A percentile compares a stretch with the other conserved stretches of the same genome.
phyloP scores from a whole-genome alignment of 495 filamentous ascomycete genomes.

The Cercophora scortea region DNA sequence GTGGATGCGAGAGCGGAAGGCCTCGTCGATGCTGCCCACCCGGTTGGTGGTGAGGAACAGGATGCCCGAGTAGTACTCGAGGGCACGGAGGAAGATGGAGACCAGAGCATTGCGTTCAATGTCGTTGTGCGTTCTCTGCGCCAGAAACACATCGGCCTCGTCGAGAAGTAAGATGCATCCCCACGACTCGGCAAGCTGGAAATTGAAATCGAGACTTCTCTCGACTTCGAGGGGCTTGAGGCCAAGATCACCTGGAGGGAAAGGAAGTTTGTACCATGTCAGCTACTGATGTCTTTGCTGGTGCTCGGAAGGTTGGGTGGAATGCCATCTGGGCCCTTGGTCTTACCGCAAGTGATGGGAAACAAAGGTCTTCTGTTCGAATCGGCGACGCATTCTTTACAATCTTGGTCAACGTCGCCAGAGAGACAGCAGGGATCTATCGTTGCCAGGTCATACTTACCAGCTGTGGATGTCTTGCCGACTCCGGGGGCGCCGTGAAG shows the following conservation, averaged over 20 bases:
- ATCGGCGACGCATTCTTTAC: constrained; percentile 12
- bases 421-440: too few species aligned
- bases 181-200: constrained; percentile 37
- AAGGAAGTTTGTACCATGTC: too few species aligned
- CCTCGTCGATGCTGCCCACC: constrained; percentile 45
- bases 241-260: constrained; percentile 5
- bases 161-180: constrained; percentile 40
- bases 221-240: constrained; percentile 28
- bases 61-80: constrained; percentile 54
- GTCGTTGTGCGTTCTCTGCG: constrained; percentile 18
- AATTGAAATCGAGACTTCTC: constrained; percentile 29
- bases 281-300: too few species aligned
- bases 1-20: constrained; percentile 48
- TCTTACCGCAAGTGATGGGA: constrained; percentile 17
- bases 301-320: too few species aligned
- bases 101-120: too few species aligned
- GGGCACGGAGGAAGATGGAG: constrained; percentile 41
- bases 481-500: constrained; percentile 39
- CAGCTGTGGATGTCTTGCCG: constrained; percentile 34
- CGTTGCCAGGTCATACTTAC: too few species aligned
- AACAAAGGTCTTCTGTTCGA: constrained; percentile 12
- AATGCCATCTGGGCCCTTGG: too few species aligned
- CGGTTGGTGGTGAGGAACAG: constrained; percentile 52
- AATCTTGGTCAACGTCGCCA: neutral
- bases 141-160: constrained; percentile 43